phyloP scores from a whole-genome alignment of 495 filamentous ascomycete genomes.

The Podospora anserina region DNA sequence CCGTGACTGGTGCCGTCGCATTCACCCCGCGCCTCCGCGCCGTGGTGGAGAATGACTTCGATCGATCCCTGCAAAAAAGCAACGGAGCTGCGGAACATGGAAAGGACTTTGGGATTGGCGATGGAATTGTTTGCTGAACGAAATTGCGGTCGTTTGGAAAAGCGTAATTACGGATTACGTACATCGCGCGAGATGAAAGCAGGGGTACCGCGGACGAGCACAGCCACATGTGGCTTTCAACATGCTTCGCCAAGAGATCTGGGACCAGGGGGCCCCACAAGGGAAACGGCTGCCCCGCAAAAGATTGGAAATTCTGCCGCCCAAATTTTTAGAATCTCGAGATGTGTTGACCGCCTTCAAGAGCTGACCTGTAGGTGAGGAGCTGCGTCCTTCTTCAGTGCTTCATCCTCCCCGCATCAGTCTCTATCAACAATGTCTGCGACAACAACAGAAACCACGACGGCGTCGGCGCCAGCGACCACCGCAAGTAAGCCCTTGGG shows the following conservation, averaged over 20 bases:
- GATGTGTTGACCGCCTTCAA: conserved; percentile 3
- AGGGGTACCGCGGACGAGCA: neutral
- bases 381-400: neutral
- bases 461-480: conserved; percentile 5
- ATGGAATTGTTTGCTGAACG: neutral
- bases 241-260: neutral
- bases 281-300: conserved; percentile 3
- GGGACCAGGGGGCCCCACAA: neutral
- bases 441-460: conserved; percentile 10
- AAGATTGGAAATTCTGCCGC: neutral
- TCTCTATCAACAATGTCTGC: conserved; percentile 24
- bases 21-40: conserved; percentile 2
- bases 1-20: neutral
- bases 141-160: neutral
- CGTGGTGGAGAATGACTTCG: neutral
- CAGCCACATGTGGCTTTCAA: neutral
- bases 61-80: conserved; percentile 4
- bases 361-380: neutral
- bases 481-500: conserved; percentile 41
- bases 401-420: neutral
- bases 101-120: neutral
- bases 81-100: neutral
- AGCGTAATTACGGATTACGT: neutral
- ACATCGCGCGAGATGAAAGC: neutral
- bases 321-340: conserved; percentile 4